Conservation (phyloP, 495 filamentous ascomycete species). For the Tetracladium setigerum region DNA sequence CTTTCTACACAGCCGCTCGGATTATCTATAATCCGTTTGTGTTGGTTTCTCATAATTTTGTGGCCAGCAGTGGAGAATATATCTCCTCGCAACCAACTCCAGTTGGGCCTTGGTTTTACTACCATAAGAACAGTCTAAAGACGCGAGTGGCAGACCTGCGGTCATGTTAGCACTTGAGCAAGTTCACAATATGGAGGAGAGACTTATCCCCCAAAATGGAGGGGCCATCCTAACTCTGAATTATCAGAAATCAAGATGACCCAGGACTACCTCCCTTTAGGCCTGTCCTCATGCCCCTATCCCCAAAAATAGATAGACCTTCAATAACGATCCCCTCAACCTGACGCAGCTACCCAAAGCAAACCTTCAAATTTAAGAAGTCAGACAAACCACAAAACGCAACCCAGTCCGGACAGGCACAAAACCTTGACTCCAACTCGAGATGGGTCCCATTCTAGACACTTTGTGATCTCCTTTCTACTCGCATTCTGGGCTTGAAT, state of each 20-base stretch:
- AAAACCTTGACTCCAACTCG: slow-evolving; percentile 92
- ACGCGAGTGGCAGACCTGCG: slow-evolving; percentile 3
- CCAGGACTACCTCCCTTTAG: slow-evolving; percentile 32
- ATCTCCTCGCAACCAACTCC: no score
- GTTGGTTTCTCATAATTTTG: no score
- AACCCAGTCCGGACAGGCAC: slow-evolving; percentile 64
- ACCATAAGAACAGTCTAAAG: no score
- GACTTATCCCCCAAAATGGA: slow-evolving; percentile 61
- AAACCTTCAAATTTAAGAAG: not conserved
- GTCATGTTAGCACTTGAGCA: slow-evolving; percentile 28
- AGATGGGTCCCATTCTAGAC: slow-evolving; percentile 70
- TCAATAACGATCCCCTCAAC: slow-evolving; percentile 19
- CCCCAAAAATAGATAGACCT: slow-evolving; percentile 12
- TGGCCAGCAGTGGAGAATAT: no score
- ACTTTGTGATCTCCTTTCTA: slow-evolving; percentile 8
- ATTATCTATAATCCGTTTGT: no score
- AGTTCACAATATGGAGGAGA: slow-evolving; percentile 17
- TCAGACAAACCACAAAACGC: slow-evolving; percentile 13
- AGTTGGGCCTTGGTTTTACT: no score
- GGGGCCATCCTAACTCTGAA: slow-evolving; percentile 42
- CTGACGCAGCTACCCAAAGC: slow-evolving; percentile 10
- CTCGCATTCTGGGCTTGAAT: not conserved
- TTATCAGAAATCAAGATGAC: slow-evolving; percentile 30
- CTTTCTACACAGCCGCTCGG: no score
- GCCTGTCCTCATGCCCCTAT: slow-evolving; percentile 30